phyloP scores from a whole-genome alignment of 768 basidiomycete genomes.

The Phylloporus rhodoxanthus region DNA sequence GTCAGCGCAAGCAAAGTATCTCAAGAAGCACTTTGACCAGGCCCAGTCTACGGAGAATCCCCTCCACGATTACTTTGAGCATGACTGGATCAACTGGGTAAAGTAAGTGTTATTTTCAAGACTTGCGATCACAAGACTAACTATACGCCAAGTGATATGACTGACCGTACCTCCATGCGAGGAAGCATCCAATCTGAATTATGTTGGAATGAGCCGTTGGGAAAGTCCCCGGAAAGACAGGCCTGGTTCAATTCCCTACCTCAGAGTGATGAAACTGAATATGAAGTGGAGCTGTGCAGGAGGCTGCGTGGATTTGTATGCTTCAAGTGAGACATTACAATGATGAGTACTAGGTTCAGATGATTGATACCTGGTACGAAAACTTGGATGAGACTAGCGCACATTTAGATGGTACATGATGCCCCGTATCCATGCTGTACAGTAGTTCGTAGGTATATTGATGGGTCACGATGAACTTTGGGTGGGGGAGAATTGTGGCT shows the following conservation, averaged over 20 bases:
- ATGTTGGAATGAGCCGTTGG: constrained; percentile 47
- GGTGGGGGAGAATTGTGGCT: too few species aligned
- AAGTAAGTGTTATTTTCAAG: constrained; percentile 38
- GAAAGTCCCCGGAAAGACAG: constrained; percentile 46
- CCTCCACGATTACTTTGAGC: constrained; percentile 56
- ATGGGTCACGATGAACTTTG: too few species aligned
- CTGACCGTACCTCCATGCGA: constrained; percentile 61
- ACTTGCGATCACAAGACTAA: constrained; percentile 5
- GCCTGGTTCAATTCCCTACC: constrained; percentile 42
- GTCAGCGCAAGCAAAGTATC: constrained; percentile 29
- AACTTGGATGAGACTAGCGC: constrained; percentile 7
- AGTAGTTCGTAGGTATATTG: too few species aligned
- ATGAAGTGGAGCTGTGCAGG: constrained; percentile 24
- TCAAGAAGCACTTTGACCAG: constrained; percentile 18
- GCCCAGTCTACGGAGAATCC: constrained; percentile 27
- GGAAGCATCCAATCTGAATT: constrained; percentile 41
- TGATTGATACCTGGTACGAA: constrained; percentile 17
- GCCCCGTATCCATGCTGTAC: too few species aligned
- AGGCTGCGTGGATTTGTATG: constrained; percentile 51
- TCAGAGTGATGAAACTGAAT: constrained; percentile 8
- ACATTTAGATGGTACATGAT: constrained; percentile 18
- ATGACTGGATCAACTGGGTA: constrained; percentile 65
- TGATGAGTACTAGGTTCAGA: constrained; percentile 14
- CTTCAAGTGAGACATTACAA: constrained; percentile 32
- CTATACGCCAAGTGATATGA: constrained; percentile 56